phyloP scores from a whole-genome alignment of 352 stramenopile species.

The Phytopythium oedochilum region DNA sequence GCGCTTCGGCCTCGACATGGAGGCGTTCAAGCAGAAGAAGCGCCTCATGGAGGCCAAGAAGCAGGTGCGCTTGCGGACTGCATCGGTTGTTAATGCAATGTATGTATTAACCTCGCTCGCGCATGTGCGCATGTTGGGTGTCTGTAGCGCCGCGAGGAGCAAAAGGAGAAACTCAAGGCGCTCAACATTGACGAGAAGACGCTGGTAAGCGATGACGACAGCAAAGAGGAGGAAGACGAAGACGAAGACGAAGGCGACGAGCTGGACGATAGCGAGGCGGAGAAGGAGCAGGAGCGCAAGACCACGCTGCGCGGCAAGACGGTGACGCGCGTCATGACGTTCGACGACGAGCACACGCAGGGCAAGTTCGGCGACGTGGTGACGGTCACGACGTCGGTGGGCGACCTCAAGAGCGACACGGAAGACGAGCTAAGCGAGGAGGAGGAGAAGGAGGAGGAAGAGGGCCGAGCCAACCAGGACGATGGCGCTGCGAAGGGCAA shows the following conservation, averaged over 20 bases:
- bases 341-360: slow-evolving; percentile 80
- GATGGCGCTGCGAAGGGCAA: slow-evolving; percentile 15
- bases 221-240: slow-evolving; percentile 16
- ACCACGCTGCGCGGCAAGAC: slow-evolving; percentile 20
- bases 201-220: slow-evolving; percentile 16
- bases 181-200: slow-evolving; percentile 57
- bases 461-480: slow-evolving; percentile 32
- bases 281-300: slow-evolving; percentile 23
- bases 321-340: slow-evolving; percentile 68
- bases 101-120: no score
- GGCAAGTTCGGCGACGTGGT: slow-evolving; percentile 84
- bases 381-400: slow-evolving; percentile 80
- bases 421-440: slow-evolving; percentile 61
- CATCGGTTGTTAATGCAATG: neutral
- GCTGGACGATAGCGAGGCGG: slow-evolving; percentile 21
- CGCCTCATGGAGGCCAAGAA: slow-evolving; percentile 73
- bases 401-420: slow-evolving; percentile 71
- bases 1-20: slow-evolving; percentile 85
- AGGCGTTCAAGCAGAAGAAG: slow-evolving; percentile 89
- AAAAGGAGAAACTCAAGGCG: slow-evolving; percentile 60
- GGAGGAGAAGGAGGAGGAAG: slow-evolving; percentile 57
- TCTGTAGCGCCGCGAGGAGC: slow-evolving; percentile 55
- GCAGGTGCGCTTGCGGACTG: slow-evolving; percentile 24
- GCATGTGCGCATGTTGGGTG: no score
- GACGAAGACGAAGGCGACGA: slow-evolving; percentile 26